These are phyloP conservation scores for Lupinus albus DNA, from an alignment of 306 rosid species.

Conservation along the genomic window DNA sequence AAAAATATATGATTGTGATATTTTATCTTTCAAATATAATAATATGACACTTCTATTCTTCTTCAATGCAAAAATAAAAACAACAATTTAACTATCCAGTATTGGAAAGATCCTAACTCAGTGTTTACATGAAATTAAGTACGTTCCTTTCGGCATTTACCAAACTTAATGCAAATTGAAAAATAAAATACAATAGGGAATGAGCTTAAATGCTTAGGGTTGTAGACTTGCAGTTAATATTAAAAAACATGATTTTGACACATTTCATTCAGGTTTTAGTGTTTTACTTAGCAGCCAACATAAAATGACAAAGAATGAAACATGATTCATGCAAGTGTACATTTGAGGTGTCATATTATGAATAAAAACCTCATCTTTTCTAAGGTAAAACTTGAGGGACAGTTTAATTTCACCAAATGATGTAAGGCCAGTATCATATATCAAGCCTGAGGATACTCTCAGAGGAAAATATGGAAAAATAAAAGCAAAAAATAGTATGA, in stretches of 20 bases:
- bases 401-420: conserved; percentile 41
- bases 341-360: conserved; percentile 9
- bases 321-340: background rate
- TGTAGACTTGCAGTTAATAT: background rate
- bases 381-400: conserved; percentile 4
- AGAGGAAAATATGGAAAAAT: too few species aligned
- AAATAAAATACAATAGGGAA: background rate
- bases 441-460: too few species aligned
- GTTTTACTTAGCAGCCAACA: conserved; percentile 12
- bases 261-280: conserved; percentile 33
- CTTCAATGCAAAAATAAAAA: too few species aligned
- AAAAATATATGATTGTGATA: too few species aligned
- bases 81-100: too few species aligned
- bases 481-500: too few species aligned
- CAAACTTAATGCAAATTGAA: background rate
- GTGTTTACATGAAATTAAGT: background rate
- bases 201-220: background rate
- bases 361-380: background rate
- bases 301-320: background rate
- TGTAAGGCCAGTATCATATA: conserved; percentile 61
- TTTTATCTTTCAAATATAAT: too few species aligned
- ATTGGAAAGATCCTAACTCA: too few species aligned
- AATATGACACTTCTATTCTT: too few species aligned
- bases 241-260: background rate
- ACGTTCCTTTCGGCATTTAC: background rate